phyloP scores from a whole-genome alignment of 2,329 filamentous ascomycete genomes.

The Diaporthe sp. region DNA sequence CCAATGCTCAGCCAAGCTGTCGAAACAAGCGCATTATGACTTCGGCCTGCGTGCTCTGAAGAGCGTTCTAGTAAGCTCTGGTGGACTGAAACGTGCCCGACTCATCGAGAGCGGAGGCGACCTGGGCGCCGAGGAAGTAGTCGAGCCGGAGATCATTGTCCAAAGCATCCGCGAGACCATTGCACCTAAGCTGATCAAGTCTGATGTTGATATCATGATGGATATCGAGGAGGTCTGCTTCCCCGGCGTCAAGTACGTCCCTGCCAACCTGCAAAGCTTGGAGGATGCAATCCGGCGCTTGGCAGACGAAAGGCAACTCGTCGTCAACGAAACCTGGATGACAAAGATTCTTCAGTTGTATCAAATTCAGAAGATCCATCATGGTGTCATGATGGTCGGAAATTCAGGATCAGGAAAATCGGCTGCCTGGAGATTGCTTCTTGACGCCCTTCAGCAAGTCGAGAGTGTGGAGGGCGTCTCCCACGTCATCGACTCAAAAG shows the following conservation, averaged over 20 bases:
- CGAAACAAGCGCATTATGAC: slow-evolving; percentile 98
- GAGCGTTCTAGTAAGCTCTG: slow-evolving; percentile 98
- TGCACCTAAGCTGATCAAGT: slow-evolving; percentile 94
- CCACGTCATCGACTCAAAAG: slow-evolving; percentile 98
- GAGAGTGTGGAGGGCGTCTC: slow-evolving; percentile 94
- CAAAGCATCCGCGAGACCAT: slow-evolving; percentile 99
- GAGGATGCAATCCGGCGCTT: slow-evolving; percentile 86
- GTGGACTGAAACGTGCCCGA: slow-evolving; percentile 90
- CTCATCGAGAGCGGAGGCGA: slow-evolving; percentile 71
- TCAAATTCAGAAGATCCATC: slow-evolving; percentile 97
- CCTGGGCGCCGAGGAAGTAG: slow-evolving; percentile 76
- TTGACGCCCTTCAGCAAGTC: slow-evolving; percentile 91
- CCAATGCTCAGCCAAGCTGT: slow-evolving; percentile 82
- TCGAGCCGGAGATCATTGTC: slow-evolving; percentile 97
- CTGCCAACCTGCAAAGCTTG: slow-evolving; percentile 85
- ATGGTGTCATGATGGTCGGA: slow-evolving; percentile 99
- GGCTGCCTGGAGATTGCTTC: slow-evolving; percentile 90
- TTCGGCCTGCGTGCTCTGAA: slow-evolving; percentile 98
- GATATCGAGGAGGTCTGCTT: slow-evolving; percentile 88
- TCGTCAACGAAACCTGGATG: slow-evolving; percentile 96
- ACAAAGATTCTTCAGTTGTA: slow-evolving; percentile 97
- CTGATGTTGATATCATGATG: slow-evolving; percentile 90
- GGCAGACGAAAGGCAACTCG: slow-evolving; percentile 86
- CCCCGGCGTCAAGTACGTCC: slow-evolving; percentile 92
- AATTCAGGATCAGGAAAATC: slow-evolving; percentile 98